Base-by-base conservation (phyloP, 2,329 filamentous ascomycete genomes). In the Nothophaeocryptopus gaeumannii region DNA sequence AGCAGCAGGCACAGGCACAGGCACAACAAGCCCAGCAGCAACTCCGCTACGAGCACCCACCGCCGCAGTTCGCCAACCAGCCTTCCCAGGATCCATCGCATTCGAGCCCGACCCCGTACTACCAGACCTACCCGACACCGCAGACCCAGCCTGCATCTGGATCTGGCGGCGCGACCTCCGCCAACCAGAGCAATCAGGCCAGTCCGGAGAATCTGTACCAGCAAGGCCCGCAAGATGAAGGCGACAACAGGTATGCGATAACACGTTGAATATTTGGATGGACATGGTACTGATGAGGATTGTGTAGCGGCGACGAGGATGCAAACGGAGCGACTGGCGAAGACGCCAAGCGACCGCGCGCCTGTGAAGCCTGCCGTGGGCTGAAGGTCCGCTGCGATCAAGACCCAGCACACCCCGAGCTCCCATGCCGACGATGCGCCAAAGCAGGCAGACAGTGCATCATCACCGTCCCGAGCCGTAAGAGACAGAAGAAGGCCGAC, bases 401-500 rank as follows among this genome's bases (percentile, higher is more conserved):
- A 16, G 85, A 90, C 58, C 76, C 78, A 2, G 70, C 70, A 13
- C 79, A 84, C 34, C 75, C 76, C 3, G 80, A 85, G 16, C 82
- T 82, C 4, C 70, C 74, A 4, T 78, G 76, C 54, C 72, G 70
- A 67, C 81, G 90, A 56, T 96, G 90, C 67, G 80, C 81, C 43
- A 95, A 95, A 71, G 87, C 89, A 2, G 82, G 83, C n/a, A 77
- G 89, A 33, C 77, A 77, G 55, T 95, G 90, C 65, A 73, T 91
- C 35, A 84, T 91, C 54, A 95, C 89, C 1, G 81, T 83, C 55
- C 88, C 82, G 0, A 82, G 77, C 11, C 72, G 89, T 35, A 95
- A 95, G 72, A 79, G 90, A 38, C 88, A 92, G 74, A 95, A 92
- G 76, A 95, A 95, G 76, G 90, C 88, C 46, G 91, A 95, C 67